Evolutionary conservation across 805 yeast species (phyloP), one percentile per base, ranked within the genome.

Genomic region (Lachancea thermotolerans): DNA sequence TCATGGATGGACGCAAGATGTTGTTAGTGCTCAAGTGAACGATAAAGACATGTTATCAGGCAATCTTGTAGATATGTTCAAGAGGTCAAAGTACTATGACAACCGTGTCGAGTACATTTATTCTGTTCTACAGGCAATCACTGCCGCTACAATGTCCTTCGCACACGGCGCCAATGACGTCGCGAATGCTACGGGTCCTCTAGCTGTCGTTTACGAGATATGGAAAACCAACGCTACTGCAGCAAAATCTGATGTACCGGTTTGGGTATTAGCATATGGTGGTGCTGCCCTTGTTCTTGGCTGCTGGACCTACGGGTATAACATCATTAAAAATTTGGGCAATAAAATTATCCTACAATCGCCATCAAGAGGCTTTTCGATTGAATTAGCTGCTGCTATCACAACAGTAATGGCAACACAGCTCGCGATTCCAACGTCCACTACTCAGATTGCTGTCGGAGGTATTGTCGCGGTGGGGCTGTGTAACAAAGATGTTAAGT

Each of bases 81-180:
- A 68, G 30, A 68, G 69, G 47, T 78, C 88, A 48, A 80, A 78
- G 62, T 78, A 73, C 56, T 83, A 83, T 64, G 85, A 82, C 60
- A 79, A 78, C 74, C 79, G 79, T 62, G 68, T 80, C 47, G 91
- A 83, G 66, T 80, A 73, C 61, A 64, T 83, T 51, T 83, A 76
- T 61, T 77, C 90, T 3, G 68, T 82, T 50, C 67, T 82, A 44
- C 91, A 83, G 65, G 81, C 79, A 42, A 64, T 82, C 50, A 82
- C 90, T 35, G 90, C 91, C 12, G 75, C 80, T 53, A 82, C 88
- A 41, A 82, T 82, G 82, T 82, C 90, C 1, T 82, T 84, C 63
- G 86, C 90, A 6, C 91, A 83, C 58, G 91, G 91, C 46, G 81
- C 91, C 34, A 83, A 83, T 58, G 91, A 83, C 66, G 81, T 84